Evolutionary conservation across 2,329 filamentous ascomycete genomes (phyloP).

Genomic region (Fusarium sp.): DNA sequence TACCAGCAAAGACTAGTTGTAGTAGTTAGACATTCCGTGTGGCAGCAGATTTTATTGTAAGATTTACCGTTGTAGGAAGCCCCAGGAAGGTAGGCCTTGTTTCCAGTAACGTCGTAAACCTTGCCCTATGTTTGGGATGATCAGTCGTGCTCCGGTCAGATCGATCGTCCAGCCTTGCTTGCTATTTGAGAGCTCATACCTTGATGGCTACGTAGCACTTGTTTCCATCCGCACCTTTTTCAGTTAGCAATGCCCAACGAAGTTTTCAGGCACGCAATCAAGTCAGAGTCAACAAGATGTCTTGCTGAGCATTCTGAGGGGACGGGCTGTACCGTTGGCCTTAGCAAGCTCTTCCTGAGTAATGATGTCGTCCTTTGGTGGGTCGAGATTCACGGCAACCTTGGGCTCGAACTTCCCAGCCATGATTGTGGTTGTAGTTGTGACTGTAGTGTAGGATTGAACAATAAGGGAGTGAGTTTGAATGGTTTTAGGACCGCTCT

Average conservation of each 20-base stretch:
- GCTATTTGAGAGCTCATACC: slow-evolving; percentile 54
- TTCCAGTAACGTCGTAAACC: slow-evolving; percentile 93
- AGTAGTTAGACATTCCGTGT: slow-evolving; percentile 14
- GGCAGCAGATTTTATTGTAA: background rate
- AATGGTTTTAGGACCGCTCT: slow-evolving; percentile 12
- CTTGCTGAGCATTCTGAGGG: background rate
- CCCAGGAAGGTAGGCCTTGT: slow-evolving; percentile 84
- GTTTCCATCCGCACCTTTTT: slow-evolving; percentile 71
- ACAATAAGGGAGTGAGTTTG: background rate
- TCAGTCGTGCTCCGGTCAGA: slow-evolving; percentile 16
- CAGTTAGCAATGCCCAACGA: slow-evolving; percentile 35
- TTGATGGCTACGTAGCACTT: slow-evolving; percentile 79
- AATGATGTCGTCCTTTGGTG: slow-evolving; percentile 90
- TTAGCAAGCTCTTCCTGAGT: slow-evolving; percentile 81
- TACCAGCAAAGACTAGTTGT: slow-evolving; percentile 86
- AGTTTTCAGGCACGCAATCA: background rate
- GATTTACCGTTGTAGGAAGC: slow-evolving; percentile 84
- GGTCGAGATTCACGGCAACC: slow-evolving; percentile 77
- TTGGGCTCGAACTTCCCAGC: slow-evolving; percentile 82
- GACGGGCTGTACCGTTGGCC: slow-evolving; percentile 78
- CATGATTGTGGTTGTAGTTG: slow-evolving; percentile 54
- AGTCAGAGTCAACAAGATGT: background rate
- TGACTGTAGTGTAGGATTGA: background rate
- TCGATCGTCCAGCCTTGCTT: slow-evolving; percentile 6
- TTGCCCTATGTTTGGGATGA: slow-evolving; percentile 72